Base-by-base conservation (phyloP, 106 monocot species). In the Phalaenopsis equestris region DNA sequence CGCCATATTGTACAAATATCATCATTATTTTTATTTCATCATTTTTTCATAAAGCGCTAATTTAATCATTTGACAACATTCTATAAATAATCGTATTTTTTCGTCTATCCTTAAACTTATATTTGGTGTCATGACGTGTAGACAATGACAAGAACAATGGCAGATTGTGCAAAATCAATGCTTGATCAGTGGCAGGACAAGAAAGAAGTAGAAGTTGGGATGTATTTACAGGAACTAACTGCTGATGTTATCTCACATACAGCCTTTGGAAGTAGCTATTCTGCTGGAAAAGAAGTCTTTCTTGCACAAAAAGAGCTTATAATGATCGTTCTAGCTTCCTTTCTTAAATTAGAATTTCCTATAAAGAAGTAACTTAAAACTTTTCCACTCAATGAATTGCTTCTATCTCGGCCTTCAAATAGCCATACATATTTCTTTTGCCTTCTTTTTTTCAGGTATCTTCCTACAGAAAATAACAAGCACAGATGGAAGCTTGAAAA, bases 211-310 rank as follows among this genome's bases (percentile, higher is more conserved):
- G 90, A 90, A 42, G 41, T 90, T 6, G 72, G 78, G 55, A 46
- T 6, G 8, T 73, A 86, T 38, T 89, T 93, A 55, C 55, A 86
- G 21, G 89, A 90, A 76, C 82, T 93, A n/a, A 90, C 89, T 10
- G 85, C 87, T 14, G 81, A 90, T 73, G 67, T 90, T 5, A 93
- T 93, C 83, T 89, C 87, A 4, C 90, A 82, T 72, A 81, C 89
- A 18, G 87, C 85, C 23, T 90, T 93, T 17, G 93, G 93, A 1
- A 87, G 82, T 82, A 86, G 86, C 58, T 84, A 55, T 38, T 38
- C 19, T 1, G 79, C 87, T 6, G 93, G 85, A 19, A 90, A 89
- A 30, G 67, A 85, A 81, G 90, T 90, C 18, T 93, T 93, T 61
- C 14, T 76, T 0, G 88, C 90, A 39, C 90, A 93, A 48, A 56